A percentile compares a stretch with the other conserved stretches of the same genome.
phyloP scores from a whole-genome alignment of 257 asterid genomes.

The Fraxinus cuspidata region DNA sequence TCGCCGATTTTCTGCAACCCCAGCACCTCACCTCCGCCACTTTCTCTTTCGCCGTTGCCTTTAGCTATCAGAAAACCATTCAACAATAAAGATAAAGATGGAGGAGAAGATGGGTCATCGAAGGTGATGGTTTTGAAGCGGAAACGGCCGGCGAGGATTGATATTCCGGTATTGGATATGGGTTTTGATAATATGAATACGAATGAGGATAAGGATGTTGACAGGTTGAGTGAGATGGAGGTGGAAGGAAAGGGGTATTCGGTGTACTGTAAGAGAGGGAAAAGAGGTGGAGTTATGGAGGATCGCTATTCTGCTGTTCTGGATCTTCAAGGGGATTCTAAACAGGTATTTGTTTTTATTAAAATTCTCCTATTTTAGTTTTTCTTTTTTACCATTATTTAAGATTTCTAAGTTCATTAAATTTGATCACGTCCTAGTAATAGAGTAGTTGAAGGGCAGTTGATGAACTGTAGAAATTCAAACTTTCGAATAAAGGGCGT shows the following conservation, averaged over 20 bases:
- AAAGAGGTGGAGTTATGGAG: conserved; percentile 69
- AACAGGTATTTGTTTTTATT: conserved; percentile 44
- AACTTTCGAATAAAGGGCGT: no score
- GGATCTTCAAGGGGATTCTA: conserved; percentile 51
- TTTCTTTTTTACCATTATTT: background rate
- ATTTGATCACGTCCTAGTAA: background rate
- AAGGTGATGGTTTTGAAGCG: conserved; percentile 49
- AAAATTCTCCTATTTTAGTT: background rate
- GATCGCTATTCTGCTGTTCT: conserved; percentile 74
- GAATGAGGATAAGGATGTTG: conserved; percentile 26
- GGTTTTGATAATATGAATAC: conserved; percentile 30
- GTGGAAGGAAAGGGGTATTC: conserved; percentile 72
- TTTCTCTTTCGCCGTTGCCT: conserved; percentile 36
- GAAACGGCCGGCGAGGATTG: conserved; percentile 61
- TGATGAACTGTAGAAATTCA: no score
- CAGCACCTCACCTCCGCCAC: conserved; percentile 59
- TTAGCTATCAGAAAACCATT: background rate
- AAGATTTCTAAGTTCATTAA: background rate
- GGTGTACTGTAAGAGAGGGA: conserved; percentile 82
- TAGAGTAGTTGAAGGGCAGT: no score
- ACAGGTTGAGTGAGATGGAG: conserved; percentile 44
- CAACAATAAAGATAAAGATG: background rate
- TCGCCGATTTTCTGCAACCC: conserved; percentile 44
- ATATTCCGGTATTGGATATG: conserved; percentile 40
- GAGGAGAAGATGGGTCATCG: conserved; percentile 32